A percentile compares a stretch with the other conserved stretches of the same genome.
Evolutionary conservation across 441 rosid species (phyloP).

Genomic region (Euphorbia schlechtendalii): DNA sequence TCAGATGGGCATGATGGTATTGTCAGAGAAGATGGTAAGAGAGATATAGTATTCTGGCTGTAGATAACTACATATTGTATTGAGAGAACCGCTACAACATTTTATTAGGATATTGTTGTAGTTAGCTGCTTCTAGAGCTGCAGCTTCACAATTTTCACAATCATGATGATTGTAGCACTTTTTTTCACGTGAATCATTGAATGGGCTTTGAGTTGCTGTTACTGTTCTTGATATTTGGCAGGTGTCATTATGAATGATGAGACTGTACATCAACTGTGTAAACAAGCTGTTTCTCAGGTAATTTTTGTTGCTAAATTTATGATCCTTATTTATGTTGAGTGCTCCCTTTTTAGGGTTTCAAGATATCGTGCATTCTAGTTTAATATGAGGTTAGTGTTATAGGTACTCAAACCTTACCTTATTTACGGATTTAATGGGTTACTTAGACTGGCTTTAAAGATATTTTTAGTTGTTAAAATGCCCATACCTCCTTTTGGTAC

Average conservation of each 20-base stretch:
- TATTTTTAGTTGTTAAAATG: conserved; percentile 6
- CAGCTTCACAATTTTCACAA: not conserved
- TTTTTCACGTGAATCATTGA: not conserved
- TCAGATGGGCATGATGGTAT: conserved; percentile 98
- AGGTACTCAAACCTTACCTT: not conserved
- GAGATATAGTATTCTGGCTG: not conserved
- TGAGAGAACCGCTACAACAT: conserved; percentile 1
- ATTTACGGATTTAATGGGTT: not conserved
- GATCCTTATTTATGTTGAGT: not conserved
- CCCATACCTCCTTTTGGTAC: not conserved
- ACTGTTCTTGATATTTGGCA: conserved; percentile 27
- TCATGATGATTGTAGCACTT: not conserved
- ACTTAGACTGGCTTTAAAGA: not conserved
- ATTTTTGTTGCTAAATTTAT: conserved; percentile 3
- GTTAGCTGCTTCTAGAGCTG: not conserved
- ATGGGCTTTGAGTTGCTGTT: conserved; percentile 6
- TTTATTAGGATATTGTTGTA: not conserved
- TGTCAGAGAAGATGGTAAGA: conserved; percentile 93
- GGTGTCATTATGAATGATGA: conserved; percentile 97
- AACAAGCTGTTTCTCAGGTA: conserved; percentile 97
- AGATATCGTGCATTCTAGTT: not conserved
- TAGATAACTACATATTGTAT: conserved; percentile 1
- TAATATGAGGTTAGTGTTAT: not conserved
- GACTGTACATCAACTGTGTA: conserved; percentile 89
- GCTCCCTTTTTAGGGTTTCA: not conserved